Conservation (phyloP, 192 early-diverging fungal genomes). For the Paraglomus occultum region DNA sequence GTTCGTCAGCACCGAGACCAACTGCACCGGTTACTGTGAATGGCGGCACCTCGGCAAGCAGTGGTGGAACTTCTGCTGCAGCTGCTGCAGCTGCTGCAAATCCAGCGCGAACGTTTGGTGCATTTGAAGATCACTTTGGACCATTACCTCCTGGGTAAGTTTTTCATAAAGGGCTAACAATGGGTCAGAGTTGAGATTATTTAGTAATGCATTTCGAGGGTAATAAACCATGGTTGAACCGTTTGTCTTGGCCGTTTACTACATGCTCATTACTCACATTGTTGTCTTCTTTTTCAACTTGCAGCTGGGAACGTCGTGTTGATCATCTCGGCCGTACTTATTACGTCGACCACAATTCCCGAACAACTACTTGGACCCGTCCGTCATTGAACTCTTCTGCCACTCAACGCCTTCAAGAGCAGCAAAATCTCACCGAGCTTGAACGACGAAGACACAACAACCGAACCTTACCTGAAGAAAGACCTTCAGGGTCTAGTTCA, state of each 20-base stretch:
- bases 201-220: background rate
- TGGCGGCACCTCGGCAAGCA: background rate
- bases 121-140: constrained; percentile 60
- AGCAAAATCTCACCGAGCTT: constrained; percentile 58
- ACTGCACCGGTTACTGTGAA: constrained; percentile 22
- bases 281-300: constrained; percentile 5
- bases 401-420: constrained; percentile 40
- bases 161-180: background rate
- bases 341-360: constrained; percentile 98
- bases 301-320: constrained; percentile 92
- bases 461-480: constrained; percentile 75
- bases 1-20: constrained; percentile 26
- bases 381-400: constrained; percentile 44
- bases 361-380: constrained; percentile 91
- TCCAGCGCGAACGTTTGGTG: constrained; percentile 33
- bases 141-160: constrained; percentile 46
- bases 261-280: constrained; percentile 17
- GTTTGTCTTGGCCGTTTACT: background rate
- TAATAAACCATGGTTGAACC: background rate
- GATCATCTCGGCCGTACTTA: constrained; percentile 94
- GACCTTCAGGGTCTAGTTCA: constrained; percentile 37
- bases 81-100: constrained; percentile 20
- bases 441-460: constrained; percentile 82
- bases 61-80: constrained; percentile 1
- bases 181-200: background rate